Base-by-base conservation (phyloP, 139 green algal species). In the Chlorella sp. region DNA sequence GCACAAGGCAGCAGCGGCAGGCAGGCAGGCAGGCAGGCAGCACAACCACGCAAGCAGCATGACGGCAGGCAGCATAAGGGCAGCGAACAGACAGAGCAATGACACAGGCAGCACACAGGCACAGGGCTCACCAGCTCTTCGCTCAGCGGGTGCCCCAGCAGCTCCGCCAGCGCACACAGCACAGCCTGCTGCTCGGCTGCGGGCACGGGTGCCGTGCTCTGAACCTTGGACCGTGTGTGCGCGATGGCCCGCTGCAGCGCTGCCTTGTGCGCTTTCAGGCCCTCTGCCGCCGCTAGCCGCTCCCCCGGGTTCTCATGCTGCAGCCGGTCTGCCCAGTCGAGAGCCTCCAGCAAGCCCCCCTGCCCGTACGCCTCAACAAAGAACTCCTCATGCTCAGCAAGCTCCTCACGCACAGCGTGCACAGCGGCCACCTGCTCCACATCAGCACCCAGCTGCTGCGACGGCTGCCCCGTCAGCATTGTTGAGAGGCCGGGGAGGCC, bases 271-370 rank as follows among this genome's bases (percentile, higher is more conserved):
- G 21, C 34, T 3, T 39, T 34, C 75, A 81, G 75, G 9, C n/a
- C 24, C 15, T 22, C 11, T 16, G 78, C 39, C 24, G 39, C 39
- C 12, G 78, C 40, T 5, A 34, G 9, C 15, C 37, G 77, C 37
- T 83, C 37, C 36, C 77, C 39, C 37, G 22, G 77, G 37, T 60
- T 57, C 37, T 83, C 37, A 7, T 83, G 77, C 37, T 48, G 77
- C 77, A 83, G 77, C 77, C 77, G 77, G 37, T 80, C 73, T 15
- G 37, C 30, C 73, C 73, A 80, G 73, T 80, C 73, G 0, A 80
- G 73, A 2, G n/a, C 32, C 73, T 80, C 73, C 32, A 80, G 73
- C n/a, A 80, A 16, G 14, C 73, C 73, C 3, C 73, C 73, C 68
- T 76, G 68, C 26, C n/a, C 21, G n/a, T 30, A 36, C 22, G 32